Evolutionary conservation across 2,329 filamentous ascomycete species (phyloP).

Genomic region (Diplodia sapinea): DNA sequence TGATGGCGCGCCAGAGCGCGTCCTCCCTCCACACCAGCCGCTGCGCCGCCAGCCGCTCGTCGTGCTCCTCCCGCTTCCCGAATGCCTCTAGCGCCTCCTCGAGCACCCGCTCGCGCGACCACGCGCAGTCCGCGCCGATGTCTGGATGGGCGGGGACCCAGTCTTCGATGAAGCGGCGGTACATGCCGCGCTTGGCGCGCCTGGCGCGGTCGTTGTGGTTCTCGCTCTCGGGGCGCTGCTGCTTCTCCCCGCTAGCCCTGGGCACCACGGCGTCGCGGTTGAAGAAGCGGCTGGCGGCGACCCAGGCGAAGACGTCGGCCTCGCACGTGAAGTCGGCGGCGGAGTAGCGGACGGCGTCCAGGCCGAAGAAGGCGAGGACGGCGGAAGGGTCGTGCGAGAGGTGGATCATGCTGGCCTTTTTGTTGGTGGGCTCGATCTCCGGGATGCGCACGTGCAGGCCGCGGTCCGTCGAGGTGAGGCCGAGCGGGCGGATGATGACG

Average conservation of each 20-base stretch:
- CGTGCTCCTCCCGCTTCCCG: conserved; percentile 53
- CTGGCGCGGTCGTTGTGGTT: conserved; percentile 63
- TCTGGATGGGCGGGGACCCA: conserved; percentile 63
- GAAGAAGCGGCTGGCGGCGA: conserved; percentile 65
- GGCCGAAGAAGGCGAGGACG: conserved; percentile 67
- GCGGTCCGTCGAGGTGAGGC: conserved; percentile 68
- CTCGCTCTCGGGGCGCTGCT: conserved; percentile 41
- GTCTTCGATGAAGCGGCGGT: conserved; percentile 65
- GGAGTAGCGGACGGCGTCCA: conserved; percentile 65
- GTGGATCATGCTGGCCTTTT: conserved; percentile 63
- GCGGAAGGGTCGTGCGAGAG: conserved; percentile 63
- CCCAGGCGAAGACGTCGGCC: conserved; percentile 68
- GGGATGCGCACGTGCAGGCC: conserved; percentile 70
- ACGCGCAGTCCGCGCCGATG: conserved; percentile 38
- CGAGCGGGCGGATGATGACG: conserved; percentile 66
- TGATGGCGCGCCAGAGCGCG: conserved; percentile 54
- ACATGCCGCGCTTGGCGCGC: conserved; percentile 62
- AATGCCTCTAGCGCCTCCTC: conserved; percentile 62
- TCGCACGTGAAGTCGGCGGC: conserved; percentile 61
- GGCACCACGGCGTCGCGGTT: conserved; percentile 47
- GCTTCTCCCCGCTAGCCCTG: conserved; percentile 1
- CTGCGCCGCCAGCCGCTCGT: conserved; percentile 45
- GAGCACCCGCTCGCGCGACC: conserved; percentile 54
- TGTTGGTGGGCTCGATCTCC: conserved; percentile 68
- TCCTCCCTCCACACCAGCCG: conserved; percentile 48